These are phyloP conservation scores for Diaporthe ampelina DNA, from an alignment of 2,329 filamentous ascomycete genomes.

Conservation along the genomic window DNA sequence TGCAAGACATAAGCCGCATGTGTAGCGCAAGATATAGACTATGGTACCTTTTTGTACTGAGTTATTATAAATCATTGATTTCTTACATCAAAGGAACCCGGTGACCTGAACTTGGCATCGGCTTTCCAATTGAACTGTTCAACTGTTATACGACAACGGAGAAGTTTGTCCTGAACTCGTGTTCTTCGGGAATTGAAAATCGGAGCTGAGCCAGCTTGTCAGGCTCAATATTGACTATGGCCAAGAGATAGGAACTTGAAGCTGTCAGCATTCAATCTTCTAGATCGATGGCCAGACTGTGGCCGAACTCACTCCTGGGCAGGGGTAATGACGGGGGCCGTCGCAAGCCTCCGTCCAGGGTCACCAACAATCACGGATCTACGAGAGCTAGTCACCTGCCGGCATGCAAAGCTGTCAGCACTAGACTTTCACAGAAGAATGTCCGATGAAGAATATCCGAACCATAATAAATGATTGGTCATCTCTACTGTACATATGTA, in stretches of 20 bases:
- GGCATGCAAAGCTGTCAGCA: neutral
- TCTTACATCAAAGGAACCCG: too few species aligned
- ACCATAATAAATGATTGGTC: neutral
- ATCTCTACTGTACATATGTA: neutral
- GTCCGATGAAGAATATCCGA: neutral
- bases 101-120: too few species aligned
- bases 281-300: neutral
- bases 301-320: neutral
- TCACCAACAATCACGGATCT: neutral
- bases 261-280: neutral
- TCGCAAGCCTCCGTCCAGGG: neutral
- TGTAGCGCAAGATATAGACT: too few species aligned
- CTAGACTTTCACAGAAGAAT: neutral
- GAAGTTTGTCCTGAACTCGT: too few species aligned
- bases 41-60: too few species aligned
- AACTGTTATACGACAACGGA: too few species aligned
- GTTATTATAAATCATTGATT: too few species aligned
- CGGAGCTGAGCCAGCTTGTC: too few species aligned
- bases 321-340: neutral
- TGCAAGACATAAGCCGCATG: too few species aligned
- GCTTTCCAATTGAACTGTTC: too few species aligned
- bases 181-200: too few species aligned
- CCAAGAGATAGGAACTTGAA: neutral
- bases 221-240: neutral
- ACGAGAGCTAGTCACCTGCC: neutral